Evolutionary conservation across 2,329 filamentous ascomycete species (phyloP).

Genomic region (Talaromyces sp.): DNA sequence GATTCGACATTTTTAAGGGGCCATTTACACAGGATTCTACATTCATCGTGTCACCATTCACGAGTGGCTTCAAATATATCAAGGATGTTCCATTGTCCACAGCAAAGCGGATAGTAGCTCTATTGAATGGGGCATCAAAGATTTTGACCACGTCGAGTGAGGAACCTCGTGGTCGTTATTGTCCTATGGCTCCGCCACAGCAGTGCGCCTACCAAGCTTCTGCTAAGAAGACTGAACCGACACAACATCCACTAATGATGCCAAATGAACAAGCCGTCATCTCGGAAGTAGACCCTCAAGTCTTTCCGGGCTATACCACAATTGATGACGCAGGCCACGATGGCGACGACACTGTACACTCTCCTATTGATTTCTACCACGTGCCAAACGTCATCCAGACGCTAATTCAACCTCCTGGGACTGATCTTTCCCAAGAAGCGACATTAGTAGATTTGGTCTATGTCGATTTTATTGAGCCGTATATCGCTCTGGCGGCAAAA

Average conservation of each 20-base stretch:
- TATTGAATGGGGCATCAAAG: constrained; percentile 57
- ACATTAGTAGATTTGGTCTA: constrained; percentile 83
- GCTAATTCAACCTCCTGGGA: constrained; percentile 50
- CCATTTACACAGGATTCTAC: constrained; percentile 84
- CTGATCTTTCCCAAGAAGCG: constrained; percentile 45
- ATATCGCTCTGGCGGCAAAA: constrained; percentile 71
- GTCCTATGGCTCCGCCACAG: constrained; percentile 46
- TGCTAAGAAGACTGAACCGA: background rate
- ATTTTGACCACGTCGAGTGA: constrained; percentile 37
- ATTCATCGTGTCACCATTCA: constrained; percentile 84
- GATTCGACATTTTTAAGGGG: constrained; percentile 94
- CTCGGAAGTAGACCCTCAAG: constrained; percentile 38
- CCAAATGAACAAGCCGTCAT: constrained; percentile 30
- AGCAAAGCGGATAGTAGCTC: constrained; percentile 64
- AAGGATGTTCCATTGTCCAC: constrained; percentile 75
- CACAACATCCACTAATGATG: background rate
- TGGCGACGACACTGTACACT: constrained; percentile 87
- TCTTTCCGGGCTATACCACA: constrained; percentile 80
- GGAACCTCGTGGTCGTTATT: constrained; percentile 21
- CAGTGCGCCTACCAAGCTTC: constrained; percentile 32
- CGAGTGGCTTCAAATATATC: constrained; percentile 71
- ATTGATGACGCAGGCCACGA: constrained; percentile 76
- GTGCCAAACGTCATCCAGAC: constrained; percentile 83
- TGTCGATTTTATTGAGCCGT: constrained; percentile 83
- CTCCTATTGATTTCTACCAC: constrained; percentile 67